phyloP scores from a whole-genome alignment of 257 asterid species.

The Solanum verrucosum region DNA sequence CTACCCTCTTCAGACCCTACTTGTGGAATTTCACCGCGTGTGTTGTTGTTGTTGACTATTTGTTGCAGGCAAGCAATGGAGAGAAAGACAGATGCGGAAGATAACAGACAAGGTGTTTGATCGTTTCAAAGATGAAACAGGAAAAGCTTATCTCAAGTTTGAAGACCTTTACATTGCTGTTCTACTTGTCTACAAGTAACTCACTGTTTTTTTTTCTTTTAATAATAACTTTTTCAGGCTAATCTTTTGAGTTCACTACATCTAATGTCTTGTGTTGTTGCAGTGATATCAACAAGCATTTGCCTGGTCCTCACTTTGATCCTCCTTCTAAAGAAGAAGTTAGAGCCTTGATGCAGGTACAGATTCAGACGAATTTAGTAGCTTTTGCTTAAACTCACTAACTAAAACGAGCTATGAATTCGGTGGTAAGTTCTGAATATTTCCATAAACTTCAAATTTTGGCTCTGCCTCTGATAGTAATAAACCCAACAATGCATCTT shows the following conservation, averaged over 20 bases:
- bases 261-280: conserved; percentile 1
- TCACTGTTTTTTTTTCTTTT: not conserved
- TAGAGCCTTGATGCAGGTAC: conserved; percentile 50
- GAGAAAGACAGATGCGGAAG: conserved; percentile 45
- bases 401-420: not conserved
- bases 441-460: not conserved
- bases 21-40: not conserved
- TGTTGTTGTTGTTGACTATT: not conserved
- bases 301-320: conserved; percentile 95
- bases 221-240: not conserved
- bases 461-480: not conserved
- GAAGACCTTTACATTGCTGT: conserved; percentile 88
- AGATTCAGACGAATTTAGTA: rapidly evolving
- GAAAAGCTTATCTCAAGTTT: conserved; percentile 45
- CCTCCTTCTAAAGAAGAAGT: conserved; percentile 77
- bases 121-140: conserved; percentile 50
- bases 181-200: conserved; percentile 80
- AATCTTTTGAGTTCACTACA: not conserved
- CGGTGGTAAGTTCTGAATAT: not conserved
- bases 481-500: not conserved
- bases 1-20: not conserved
- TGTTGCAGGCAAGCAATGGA: conserved; percentile 74
- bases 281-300: conserved; percentile 78
- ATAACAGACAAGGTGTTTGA: conserved; percentile 60
- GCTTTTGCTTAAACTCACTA: not conserved